Base-by-base conservation (phyloP, 345 rosid species). In the Eucalyptus decipiens region DNA sequence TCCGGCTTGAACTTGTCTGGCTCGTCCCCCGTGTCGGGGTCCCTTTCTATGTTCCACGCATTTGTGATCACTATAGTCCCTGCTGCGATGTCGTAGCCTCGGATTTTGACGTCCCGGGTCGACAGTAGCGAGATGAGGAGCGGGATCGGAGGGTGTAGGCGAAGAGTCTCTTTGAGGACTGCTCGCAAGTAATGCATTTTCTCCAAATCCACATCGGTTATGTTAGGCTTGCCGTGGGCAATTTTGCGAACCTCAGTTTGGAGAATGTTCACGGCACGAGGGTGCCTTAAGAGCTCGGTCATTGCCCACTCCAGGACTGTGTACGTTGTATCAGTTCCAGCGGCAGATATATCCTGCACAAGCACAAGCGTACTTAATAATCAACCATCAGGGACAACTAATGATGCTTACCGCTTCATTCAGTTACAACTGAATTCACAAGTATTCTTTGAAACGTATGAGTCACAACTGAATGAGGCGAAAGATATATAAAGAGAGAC, bases 251-350 rank as follows among this genome's bases (percentile, higher is more conserved):
- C 49, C 58, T 92, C 93, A 21, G 81, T 56, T 43, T 92, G 92
- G 15, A 88, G 62, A 62, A 43, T n/a, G 86, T 91, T 69, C 92
- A 91, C 86, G 17, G 87, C 91, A 9, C 34, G 11, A 5, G 94
- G 95, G 86, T 92, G 93, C 40, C 89, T 88, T 37, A 92, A 26
- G 37, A 92, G 91, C 86, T 90, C 91, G 28, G 93, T 34, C 94
- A 93, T 92, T n/a, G 89, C 89, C 94, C 93, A 90, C 52, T 92
- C 93, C 13, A 93, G 32, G 32, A 88, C 92, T 6, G 95, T 90
- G 86, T 80, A 89, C 2, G 92, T 91, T 5, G 94, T 92, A 24
- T 91, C 94, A 9, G 92, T 92, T 37, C 95, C 95, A 32, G 88
- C 95, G 2, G 91, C 72, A 86, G 91, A 91, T 85, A 93, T 88